Percentiles rank a stretch among this genome's conserved stretches.
These are phyloP conservation scores for Gnaphalium uliginosum DNA, from an alignment of 129 eudicot genomes.

Conservation along the genomic window DNA sequence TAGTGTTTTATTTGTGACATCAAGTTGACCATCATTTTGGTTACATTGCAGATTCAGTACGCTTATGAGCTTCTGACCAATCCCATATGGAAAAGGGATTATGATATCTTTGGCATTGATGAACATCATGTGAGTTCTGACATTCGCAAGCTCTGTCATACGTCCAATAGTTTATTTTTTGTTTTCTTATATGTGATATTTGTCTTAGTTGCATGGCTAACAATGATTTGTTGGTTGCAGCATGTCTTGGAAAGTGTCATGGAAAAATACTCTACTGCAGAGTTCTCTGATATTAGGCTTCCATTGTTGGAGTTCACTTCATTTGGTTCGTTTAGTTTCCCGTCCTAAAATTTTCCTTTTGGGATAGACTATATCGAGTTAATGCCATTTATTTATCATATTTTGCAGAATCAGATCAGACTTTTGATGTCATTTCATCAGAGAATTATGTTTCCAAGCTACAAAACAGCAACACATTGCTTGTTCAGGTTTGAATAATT, in stretches of 20 bases:
- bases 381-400: background rate
- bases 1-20: background rate
- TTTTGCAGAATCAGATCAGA: constrained; percentile 49
- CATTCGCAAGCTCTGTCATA: constrained; percentile 6
- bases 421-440: constrained; percentile 44
- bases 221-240: constrained; percentile 40
- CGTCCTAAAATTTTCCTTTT: background rate
- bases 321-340: constrained; percentile 53
- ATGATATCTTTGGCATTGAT: constrained; percentile 75
- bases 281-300: constrained; percentile 51
- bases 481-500: constrained; percentile 60
- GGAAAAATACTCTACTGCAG: constrained; percentile 50
- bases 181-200: background rate
- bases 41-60: constrained; percentile 63
- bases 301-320: constrained; percentile 62
- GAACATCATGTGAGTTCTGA: constrained; percentile 62
- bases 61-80: constrained; percentile 85
- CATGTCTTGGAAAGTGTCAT: constrained; percentile 53
- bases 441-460: constrained; percentile 52
- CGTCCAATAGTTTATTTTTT: background rate
- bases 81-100: constrained; percentile 84
- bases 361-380: background rate
- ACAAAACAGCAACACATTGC: constrained; percentile 50
- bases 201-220: constrained; percentile 2
- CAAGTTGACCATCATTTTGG: constrained; percentile 1